Evolutionary conservation across 345 rosid species (phyloP).

Genomic region (thale cress (Arabidopsis thaliana)): TAIR10.1 NC_003074.8:17528001-17528500

Average conservation of each 20-base stretch:
- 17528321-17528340: too few relatives aligned
- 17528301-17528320: background rate
- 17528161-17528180: background rate
- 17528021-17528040: conserved; percentile 2
- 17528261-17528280: background rate
- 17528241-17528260: background rate
- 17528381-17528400: background rate
- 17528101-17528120: background rate
- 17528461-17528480: background rate
- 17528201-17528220: background rate
- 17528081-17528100: conserved; percentile 24
- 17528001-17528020: conserved; percentile 1
- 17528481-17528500: background rate
- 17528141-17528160: background rate
- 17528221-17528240: background rate
- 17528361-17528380: conserved; percentile 9
- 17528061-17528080: conserved; percentile 18
- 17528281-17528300: background rate
- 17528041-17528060: conserved; percentile 19
- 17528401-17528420: background rate
- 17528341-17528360: background rate
- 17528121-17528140: conserved; percentile 16
- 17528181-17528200: background rate
- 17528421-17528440: background rate
- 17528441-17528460: background rate